A percentile compares a stretch with the other conserved stretches of the same genome.
These are phyloP conservation scores for Micromonas pusilla DNA, from an alignment of 139 green algal species.

Conservation along the genomic window DNA sequence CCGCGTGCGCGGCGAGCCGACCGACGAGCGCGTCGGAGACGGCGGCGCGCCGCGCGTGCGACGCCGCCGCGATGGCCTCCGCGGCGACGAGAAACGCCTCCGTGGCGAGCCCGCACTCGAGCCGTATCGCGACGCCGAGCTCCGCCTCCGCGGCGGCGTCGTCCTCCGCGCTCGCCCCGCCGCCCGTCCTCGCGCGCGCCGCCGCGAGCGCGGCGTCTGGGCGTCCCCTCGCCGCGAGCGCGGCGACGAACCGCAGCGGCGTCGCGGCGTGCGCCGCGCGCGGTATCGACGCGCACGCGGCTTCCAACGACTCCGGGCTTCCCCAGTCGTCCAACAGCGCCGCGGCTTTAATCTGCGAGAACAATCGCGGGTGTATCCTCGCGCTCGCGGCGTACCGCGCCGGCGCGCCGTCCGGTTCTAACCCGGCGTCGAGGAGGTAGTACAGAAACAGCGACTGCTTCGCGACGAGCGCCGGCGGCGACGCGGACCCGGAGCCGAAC, in stretches of 20 bases:
- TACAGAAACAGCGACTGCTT: constrained; percentile 20
- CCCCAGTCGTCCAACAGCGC: constrained; percentile 3
- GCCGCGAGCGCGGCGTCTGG: neutral
- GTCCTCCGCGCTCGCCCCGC: neutral
- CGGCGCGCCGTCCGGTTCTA: neutral
- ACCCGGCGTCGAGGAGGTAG: constrained; percentile 16
- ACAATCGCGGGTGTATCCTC: neutral
- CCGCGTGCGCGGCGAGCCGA: neutral
- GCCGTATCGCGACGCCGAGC: neutral
- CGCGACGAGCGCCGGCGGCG: neutral
- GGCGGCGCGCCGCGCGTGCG: neutral
- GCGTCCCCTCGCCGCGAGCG: neutral
- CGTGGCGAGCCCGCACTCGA: constrained; percentile 5
- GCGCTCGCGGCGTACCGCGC: neutral
- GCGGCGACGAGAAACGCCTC: constrained; percentile 2
- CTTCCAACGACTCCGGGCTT: neutral
- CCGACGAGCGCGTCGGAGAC: neutral
- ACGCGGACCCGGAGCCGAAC: neutral
- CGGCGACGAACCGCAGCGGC: neutral
- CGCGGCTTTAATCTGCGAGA: neutral
- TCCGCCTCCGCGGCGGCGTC: neutral
- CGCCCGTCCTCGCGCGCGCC: neutral
- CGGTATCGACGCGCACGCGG: neutral
- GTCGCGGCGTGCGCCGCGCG: neutral
- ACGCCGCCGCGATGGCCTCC: neutral